Evolutionary conservation across 2,329 filamentous ascomycete species (phyloP), one percentile per base, ranked within the genome.

Genomic region (Botrytis deweyae): DNA sequence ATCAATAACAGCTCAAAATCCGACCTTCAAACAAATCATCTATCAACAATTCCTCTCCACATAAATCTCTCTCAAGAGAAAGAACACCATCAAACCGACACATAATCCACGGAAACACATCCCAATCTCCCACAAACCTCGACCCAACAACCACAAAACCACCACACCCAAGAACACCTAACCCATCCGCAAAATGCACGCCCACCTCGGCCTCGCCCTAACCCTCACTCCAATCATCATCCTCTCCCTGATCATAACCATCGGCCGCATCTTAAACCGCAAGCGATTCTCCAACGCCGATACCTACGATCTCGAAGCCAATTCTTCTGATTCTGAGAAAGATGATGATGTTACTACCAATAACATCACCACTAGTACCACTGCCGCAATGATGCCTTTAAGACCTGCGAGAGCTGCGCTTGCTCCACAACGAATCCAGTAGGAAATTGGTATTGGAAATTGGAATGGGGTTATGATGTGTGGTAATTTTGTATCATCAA

Each of bases 61-160:
- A 64, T 2, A 42, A 12, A 3, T 5, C 10, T 4, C 4, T 16
- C n/a, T 16, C 22, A 1, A 20, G 0, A 65, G 40, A 65, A 65
- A 33, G 0, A 25, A 25, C 1, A 25, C 29, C 9, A 22, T 36
- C 20, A 36, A 16, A 0, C 9, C 29, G 4, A 14, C 2, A 14
- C 3, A 46, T 0, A 25, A 46, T 36, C 5, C 16, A 36, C 38
- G 0, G 16, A 40, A 38, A n/a, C 6, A 49, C 16, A 10, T 67
- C 8, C 64, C 25, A 52, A 9, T 25, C 6, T 40, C 44, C 44
- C 10, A 29, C 64, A 36, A 49, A n/a, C n/a, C 12, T 16, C 64
- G 5, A 10, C 5, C 29, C 33, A 66, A 66, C 16, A 20, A 62
- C 33, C 16, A 62, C 59, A 38, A 20, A 12, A n/a, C 18, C 61